phyloP scores from a whole-genome alignment of 129 eudicot genomes.

The Ambrosia artemisiifolia region DNA sequence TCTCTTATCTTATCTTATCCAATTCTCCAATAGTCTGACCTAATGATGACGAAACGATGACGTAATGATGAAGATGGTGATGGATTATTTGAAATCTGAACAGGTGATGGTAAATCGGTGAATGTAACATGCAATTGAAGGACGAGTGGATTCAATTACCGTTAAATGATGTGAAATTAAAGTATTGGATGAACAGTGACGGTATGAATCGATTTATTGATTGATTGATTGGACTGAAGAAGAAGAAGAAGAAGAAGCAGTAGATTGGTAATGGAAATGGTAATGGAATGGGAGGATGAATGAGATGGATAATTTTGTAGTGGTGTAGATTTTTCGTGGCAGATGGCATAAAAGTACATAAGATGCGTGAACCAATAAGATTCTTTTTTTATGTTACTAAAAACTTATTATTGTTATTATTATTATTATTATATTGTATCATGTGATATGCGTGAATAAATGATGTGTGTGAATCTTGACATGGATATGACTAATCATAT shows the following conservation, averaged over 20 bases:
- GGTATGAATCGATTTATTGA: neutral
- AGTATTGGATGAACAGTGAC: neutral
- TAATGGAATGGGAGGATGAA: neutral
- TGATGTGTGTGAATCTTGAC: too few relatives aligned
- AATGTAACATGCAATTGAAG: neutral
- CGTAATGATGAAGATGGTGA: neutral
- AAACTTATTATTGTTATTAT: too few relatives aligned
- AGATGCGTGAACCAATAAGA: neutral
- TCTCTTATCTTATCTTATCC: too few relatives aligned
- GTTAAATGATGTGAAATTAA: neutral
- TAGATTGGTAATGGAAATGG: neutral
- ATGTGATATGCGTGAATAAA: too few relatives aligned
- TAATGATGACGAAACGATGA: neutral
- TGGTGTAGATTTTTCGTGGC: slow-evolving; percentile 13
- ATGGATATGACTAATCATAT: too few relatives aligned
- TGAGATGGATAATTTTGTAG: slow-evolving; percentile 24
- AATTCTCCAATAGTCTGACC: too few relatives aligned
- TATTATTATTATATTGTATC: too few relatives aligned
- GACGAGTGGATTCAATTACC: slow-evolving; percentile 1
- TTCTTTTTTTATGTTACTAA: too few relatives aligned
- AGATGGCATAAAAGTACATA: neutral
- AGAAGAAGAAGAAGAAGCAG: slow-evolving; percentile 6
- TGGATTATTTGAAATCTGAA: neutral
- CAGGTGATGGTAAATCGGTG: slow-evolving; percentile 3
- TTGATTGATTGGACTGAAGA: neutral